These are phyloP conservation scores for Otatea glauca DNA, from an alignment of 176 grass and related monocot species.

Conservation along the genomic window DNA sequence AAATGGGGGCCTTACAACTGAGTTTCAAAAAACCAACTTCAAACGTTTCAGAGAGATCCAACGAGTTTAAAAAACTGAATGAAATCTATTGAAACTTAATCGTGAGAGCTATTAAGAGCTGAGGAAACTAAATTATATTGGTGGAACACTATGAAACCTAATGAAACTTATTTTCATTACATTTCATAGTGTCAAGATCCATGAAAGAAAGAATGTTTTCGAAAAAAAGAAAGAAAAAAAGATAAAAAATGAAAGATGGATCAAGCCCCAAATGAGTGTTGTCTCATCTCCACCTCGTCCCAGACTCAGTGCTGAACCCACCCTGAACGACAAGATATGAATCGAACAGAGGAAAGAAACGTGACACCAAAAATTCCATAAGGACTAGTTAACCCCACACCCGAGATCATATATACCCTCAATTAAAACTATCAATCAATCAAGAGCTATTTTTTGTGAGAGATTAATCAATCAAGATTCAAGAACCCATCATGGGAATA, in stretches of 20 bases:
- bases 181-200: too few species aligned
- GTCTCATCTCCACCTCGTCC: conserved; percentile 1
- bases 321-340: conserved; percentile 30
- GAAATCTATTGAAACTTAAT: too few species aligned
- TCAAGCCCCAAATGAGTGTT: neutral
- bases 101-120: too few species aligned
- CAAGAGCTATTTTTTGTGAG: neutral
- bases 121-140: too few species aligned
- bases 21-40: too few species aligned
- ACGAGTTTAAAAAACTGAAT: too few species aligned
- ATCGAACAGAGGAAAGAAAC: conserved; percentile 33
- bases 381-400: neutral
- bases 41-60: too few species aligned
- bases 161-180: too few species aligned
- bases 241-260: conserved; percentile 19
- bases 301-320: neutral
- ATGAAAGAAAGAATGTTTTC: neutral
- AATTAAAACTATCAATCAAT: conserved; percentile 2
- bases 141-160: too few species aligned
- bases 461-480: conserved; percentile 9
- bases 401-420: neutral
- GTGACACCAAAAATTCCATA: neutral
- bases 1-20: too few species aligned
- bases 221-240: too few species aligned
- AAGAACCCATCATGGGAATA: neutral